These are phyloP conservation scores for Sextonia rubra DNA, from an alignment of 164 flowering plant species.

Conservation along the genomic window DNA sequence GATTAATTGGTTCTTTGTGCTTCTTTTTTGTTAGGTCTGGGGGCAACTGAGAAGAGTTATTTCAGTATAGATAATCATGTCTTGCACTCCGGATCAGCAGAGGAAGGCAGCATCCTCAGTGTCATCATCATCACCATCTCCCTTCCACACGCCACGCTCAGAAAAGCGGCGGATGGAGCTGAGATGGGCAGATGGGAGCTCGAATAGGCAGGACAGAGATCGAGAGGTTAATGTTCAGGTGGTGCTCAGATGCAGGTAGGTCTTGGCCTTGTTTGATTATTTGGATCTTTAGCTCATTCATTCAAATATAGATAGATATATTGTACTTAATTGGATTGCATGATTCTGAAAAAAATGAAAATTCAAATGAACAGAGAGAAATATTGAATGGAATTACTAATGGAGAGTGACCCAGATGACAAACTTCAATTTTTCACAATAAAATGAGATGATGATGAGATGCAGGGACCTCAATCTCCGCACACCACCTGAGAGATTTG, in stretches of 20 bases:
- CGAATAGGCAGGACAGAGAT: slow-evolving; percentile 47
- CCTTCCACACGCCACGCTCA: slow-evolving; percentile 69
- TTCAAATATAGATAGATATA: not conserved
- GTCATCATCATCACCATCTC: slow-evolving; percentile 42
- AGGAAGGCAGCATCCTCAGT: slow-evolving; percentile 46
- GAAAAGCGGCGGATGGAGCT: slow-evolving; percentile 54
- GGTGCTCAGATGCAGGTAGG: slow-evolving; percentile 77
- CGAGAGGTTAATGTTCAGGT: slow-evolving; percentile 82
- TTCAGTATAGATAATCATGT: slow-evolving; percentile 21
- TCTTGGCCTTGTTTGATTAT: not conserved
- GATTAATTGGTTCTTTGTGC: not conserved
- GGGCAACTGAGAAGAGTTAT: not conserved
- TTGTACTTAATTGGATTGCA: not conserved
- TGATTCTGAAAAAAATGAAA: not conserved
- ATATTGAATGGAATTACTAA: not conserved
- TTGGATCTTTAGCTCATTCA: not conserved
- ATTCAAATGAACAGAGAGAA: not conserved
- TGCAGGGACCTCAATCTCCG: too few species aligned
- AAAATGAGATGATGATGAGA: too few species aligned
- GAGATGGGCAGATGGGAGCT: slow-evolving; percentile 38
- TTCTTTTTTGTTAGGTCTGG: not conserved
- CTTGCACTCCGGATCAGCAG: slow-evolving; percentile 55
- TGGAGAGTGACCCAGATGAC: not conserved
- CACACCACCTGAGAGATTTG: too few species aligned
- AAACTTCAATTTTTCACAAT: not conserved